Evolutionary conservation across 495 filamentous ascomycete genomes (phyloP), one percentile per base, ranked within the genome.

Genomic region (Hypoxylon fuscum): DNA sequence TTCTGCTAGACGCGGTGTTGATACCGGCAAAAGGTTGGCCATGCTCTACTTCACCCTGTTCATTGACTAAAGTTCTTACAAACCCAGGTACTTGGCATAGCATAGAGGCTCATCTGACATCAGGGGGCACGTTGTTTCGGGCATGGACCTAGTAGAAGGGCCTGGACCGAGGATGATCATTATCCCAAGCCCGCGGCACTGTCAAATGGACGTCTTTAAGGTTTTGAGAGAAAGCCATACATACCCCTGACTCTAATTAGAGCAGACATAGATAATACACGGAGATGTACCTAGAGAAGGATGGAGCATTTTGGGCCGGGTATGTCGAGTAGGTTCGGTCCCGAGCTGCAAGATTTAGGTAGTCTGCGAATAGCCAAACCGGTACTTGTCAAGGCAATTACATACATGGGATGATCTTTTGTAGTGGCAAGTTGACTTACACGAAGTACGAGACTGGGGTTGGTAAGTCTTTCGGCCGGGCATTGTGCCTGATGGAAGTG

Each of bases 211-310:
- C 12, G 34, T 34, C n/a, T 53, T 48, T 58, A 58, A 49, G 43
- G 48, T 55, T 64, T 48, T 59, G 43, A 64, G 43, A 64, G 60
- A 56, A 21, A 50, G 54, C 47, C 61, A 58, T 59, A 31, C 42
- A 59, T 40, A 55, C 50, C 55, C 45, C 50, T 50, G 55, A 41
- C 31, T 44, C 14, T 45, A 35, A 35, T 35, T 2, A 35, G 37
- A 6, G 25, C 5, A 47, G 46, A 37, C 25, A 27, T 27, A n/a
- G n/a, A n/a, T n/a, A n/a, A n/a, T n/a, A n/a, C n/a, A n/a, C n/a
- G n/a, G n/a, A n/a, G n/a, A n/a, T n/a, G n/a, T n/a, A n/a, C n/a
- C n/a, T n/a, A n/a, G n/a, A n/a, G n/a, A n/a, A n/a, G n/a, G n/a
- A n/a, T n/a, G 55, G 15, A 14, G 11, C 25, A 43, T 23, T 12